Percentiles rank a stretch among this genome's conserved stretches.
These are phyloP conservation scores for Quercus rubra DNA, from an alignment of 306 rosid species.

Conservation along the genomic window DNA sequence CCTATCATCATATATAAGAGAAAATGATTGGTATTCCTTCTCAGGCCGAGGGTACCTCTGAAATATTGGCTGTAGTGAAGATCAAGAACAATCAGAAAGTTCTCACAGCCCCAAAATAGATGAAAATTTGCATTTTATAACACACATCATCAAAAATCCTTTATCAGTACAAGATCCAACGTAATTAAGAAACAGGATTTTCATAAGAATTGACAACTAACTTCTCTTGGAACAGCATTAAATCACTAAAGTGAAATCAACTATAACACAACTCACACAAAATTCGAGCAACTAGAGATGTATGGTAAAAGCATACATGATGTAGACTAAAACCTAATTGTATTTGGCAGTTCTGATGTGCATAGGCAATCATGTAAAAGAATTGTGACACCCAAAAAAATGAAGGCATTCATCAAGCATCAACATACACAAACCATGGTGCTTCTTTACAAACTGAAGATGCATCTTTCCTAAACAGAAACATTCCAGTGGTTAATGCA, in stretches of 20 bases:
- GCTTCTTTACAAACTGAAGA: background rate
- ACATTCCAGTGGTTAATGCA: background rate
- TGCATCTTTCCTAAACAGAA: background rate
- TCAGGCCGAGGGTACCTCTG: conserved; percentile 99
- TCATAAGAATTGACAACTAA: background rate
- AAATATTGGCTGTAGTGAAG: conserved; percentile 83
- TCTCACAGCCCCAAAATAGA: background rate
- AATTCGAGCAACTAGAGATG: background rate
- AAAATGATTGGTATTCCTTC: conserved; percentile 98
- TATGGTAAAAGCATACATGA: background rate
- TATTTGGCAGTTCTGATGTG: background rate
- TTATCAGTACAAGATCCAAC: background rate
- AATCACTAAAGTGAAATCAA: background rate
- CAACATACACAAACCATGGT: background rate
- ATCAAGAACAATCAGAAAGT: conserved; percentile 31
- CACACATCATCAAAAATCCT: background rate
- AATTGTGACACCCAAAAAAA: background rate
- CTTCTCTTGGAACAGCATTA: background rate
- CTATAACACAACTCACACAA: background rate
- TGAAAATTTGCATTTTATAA: background rate
- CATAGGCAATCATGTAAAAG: background rate
- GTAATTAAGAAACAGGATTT: background rate
- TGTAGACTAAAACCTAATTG: background rate
- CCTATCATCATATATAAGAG: conserved; percentile 90
- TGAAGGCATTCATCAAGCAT: background rate